Evolutionary conservation across 495 filamentous ascomycete genomes (phyloP), one percentile per base, ranked within the genome.

Genomic region (Cercophora sp.): DNA sequence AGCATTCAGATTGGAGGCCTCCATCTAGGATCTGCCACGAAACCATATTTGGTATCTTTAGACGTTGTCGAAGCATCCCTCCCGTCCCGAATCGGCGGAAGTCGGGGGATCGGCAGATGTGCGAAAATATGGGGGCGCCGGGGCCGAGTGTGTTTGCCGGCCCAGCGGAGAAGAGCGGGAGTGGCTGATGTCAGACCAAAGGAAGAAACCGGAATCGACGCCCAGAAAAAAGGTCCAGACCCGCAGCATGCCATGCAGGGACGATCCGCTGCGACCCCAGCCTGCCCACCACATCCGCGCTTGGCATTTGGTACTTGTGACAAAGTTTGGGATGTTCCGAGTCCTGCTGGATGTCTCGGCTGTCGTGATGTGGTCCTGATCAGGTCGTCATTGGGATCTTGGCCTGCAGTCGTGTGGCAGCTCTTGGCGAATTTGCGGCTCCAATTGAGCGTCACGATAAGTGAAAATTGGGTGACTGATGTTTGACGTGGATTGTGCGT

Each of bases 31-130:
- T 43, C 40, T 43, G 40, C 23, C n/a, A 43, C 23, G 6, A 25
- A 3, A 39, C 40, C 40, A 22, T 43, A 43, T 43, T 43, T 6
- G 40, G 40, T 6, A 43, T 9, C 40, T 8, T 43, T n/a, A 13
- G 20, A 4, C 3, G 16, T 3, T 25, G 16, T n/a, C 1, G 16
- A 11, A 43, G 3, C 5, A 3, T 5, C 23, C 31, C 39, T 20
- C 16, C 4, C 20, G 20, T 5, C 39, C 55, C 55, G 51, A 49
- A 31, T 59, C 57, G 57, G 57, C 57, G 57, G 57, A 59, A 56
- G 48, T 59, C 57, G 57, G 57, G 57, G 57, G 56, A 58, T 52
- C 57, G 57, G 57, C 53, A 59, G 47, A 52, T 55, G 52, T 41
- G 43, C 34, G 16, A 20, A 56, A 56, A 35, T 35, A 32, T 47